Evolutionary conservation across 164 flowering plant species (phyloP).

Genomic region (Echeveria elegans): DNA sequence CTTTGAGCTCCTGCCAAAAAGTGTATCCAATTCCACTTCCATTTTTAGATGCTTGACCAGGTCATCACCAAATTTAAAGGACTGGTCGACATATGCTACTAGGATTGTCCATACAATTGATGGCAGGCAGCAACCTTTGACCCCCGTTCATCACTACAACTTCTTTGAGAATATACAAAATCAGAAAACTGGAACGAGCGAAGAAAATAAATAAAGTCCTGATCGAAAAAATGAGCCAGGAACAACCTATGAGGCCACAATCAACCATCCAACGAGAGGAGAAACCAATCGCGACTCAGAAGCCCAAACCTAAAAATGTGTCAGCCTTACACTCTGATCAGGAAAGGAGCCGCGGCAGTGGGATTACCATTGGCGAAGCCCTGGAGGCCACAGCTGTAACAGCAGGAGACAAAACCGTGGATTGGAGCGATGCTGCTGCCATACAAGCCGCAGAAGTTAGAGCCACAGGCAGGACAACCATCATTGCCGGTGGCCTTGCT

Average conservation of each 20-base stretch:
- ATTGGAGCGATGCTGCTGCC: conserved; percentile 55
- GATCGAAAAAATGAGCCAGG: background rate
- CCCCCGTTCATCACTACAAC: background rate
- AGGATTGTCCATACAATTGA: background rate
- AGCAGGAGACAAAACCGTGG: conserved; percentile 47
- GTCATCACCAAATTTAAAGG: background rate
- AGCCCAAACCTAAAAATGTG: background rate
- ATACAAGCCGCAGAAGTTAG: conserved; percentile 59
- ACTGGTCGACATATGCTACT: background rate
- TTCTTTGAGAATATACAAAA: background rate
- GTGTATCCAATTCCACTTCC: background rate
- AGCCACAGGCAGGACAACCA: conserved; percentile 39
- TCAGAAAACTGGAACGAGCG: background rate
- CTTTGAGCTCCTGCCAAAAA: background rate
- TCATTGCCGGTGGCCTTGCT: conserved; percentile 45
- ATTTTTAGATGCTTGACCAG: background rate
- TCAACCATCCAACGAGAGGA: background rate
- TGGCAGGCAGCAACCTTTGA: background rate
- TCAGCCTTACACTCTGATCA: background rate
- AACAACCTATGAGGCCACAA: background rate
- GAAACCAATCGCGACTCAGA: background rate
- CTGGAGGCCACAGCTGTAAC: conserved; percentile 51
- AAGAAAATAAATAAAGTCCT: background rate
- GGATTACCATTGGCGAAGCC: conserved; percentile 62
- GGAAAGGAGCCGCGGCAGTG: background rate